phyloP scores from a whole-genome alignment of 2,329 filamentous ascomycete genomes.

The Myriosclerotinia scirpicola region DNA sequence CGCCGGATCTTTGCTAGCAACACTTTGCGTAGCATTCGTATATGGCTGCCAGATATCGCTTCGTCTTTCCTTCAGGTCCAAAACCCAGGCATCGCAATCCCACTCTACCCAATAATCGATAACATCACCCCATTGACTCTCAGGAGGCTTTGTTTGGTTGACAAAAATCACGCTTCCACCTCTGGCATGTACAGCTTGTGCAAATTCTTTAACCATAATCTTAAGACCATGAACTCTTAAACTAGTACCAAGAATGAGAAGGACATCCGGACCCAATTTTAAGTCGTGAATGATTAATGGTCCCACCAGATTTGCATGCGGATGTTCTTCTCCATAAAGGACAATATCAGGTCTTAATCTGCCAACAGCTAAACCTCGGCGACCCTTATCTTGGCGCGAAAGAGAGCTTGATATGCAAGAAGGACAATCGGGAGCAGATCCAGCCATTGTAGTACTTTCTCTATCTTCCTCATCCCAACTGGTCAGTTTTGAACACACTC shows the following conservation, averaged over 20 bases:
- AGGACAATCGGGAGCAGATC: slow-evolving; percentile 66
- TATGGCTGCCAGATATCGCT: slow-evolving; percentile 40
- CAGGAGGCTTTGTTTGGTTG: slow-evolving; percentile 69
- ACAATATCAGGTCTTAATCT: slow-evolving; percentile 72
- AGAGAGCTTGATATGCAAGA: slow-evolving; percentile 63
- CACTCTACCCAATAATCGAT: slow-evolving; percentile 74
- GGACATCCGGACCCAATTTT: slow-evolving; percentile 61
- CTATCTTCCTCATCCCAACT: slow-evolving; percentile 60
- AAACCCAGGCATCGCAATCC: slow-evolving; percentile 74
- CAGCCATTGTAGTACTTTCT: slow-evolving; percentile 49
- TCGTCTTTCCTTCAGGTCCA: slow-evolving; percentile 50
- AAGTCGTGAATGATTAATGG: slow-evolving; percentile 69
- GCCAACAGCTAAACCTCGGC: slow-evolving; percentile 65
- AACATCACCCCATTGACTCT: slow-evolving; percentile 70
- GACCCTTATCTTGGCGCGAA: slow-evolving; percentile 62
- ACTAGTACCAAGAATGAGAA: slow-evolving; percentile 71
- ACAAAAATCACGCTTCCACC: slow-evolving; percentile 71
- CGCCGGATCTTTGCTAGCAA: slow-evolving; percentile 26
- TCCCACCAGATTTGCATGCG: slow-evolving; percentile 65
- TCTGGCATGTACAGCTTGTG: slow-evolving; percentile 64
- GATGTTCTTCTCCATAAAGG: slow-evolving; percentile 72
- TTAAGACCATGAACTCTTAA: slow-evolving; percentile 71
- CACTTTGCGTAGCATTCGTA: slow-evolving; percentile 28
- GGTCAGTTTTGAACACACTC: slow-evolving; percentile 57
- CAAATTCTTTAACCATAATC: slow-evolving; percentile 68